Percentiles rank a stretch among this genome's conserved stretches.
These are phyloP conservation scores for Ceratocystiopsis minuta DNA, from an alignment of 2,329 filamentous ascomycete species.

Conservation along the genomic window DNA sequence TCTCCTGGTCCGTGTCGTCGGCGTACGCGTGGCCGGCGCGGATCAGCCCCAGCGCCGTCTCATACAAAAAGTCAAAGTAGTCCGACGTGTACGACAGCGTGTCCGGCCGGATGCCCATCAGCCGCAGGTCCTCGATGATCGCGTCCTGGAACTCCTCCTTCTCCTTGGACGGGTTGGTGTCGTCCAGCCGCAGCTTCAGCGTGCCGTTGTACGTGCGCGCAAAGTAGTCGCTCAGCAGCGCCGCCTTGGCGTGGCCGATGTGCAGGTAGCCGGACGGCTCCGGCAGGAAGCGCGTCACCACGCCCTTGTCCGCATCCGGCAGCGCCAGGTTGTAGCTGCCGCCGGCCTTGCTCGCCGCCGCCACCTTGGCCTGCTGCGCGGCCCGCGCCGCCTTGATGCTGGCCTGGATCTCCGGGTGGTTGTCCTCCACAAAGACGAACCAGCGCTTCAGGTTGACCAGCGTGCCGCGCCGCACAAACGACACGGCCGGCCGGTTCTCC, in stretches of 20 bases:
- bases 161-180: slow-evolving; percentile 95
- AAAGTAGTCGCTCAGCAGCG: slow-evolving; percentile 76
- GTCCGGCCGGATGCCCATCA: slow-evolving; percentile 87
- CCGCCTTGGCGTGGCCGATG: slow-evolving; percentile 75
- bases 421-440: slow-evolving; percentile 73
- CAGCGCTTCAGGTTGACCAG: slow-evolving; percentile 67
- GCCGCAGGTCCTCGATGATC: slow-evolving; percentile 75
- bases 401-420: slow-evolving; percentile 55
- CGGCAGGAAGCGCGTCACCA: slow-evolving; percentile 82
- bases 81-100: slow-evolving; percentile 79
- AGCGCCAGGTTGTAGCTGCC: slow-evolving; percentile 81
- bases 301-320: slow-evolving; percentile 68
- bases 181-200: slow-evolving; percentile 81
- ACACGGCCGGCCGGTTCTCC: slow-evolving; percentile 66
- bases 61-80: slow-evolving; percentile 85
- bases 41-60: slow-evolving; percentile 70
- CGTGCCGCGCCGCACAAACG: slow-evolving; percentile 61
- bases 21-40: slow-evolving; percentile 79
- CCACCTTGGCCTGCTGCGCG: slow-evolving; percentile 50
- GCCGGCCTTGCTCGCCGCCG: slow-evolving; percentile 53
- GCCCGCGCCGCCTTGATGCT: slow-evolving; percentile 54
- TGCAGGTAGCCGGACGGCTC: slow-evolving; percentile 94
- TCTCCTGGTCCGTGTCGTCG: slow-evolving; percentile 81
- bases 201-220: slow-evolving; percentile 87
- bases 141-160: slow-evolving; percentile 91